These are phyloP conservation scores for Pythium graminicola DNA, from an alignment of 352 stramenopile species.

Conservation along the genomic window DNA sequence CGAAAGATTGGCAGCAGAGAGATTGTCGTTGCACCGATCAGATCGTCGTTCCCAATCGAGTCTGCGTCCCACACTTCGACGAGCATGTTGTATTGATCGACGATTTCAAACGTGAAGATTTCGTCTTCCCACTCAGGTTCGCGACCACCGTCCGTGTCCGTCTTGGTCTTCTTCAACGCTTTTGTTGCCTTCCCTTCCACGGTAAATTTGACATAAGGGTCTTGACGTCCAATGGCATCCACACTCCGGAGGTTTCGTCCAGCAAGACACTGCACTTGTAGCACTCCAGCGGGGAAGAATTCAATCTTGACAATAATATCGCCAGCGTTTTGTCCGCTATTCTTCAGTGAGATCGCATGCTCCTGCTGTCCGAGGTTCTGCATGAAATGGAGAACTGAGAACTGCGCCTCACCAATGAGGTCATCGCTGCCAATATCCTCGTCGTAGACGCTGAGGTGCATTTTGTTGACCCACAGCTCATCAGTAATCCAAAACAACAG, in stretches of 20 bases:
- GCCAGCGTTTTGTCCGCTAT: slow-evolving; percentile 57
- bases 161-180: slow-evolving; percentile 77
- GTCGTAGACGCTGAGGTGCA: slow-evolving; percentile 75
- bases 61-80: slow-evolving; percentile 92
- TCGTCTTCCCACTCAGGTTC: slow-evolving; percentile 84
- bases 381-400: slow-evolving; percentile 77
- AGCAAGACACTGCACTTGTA: slow-evolving; percentile 54
- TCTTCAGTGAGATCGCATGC: slow-evolving; percentile 52
- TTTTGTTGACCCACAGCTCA: slow-evolving; percentile 83
- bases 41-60: slow-evolving; percentile 81
- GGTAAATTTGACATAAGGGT: slow-evolving; percentile 77
- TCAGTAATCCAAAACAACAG: slow-evolving; percentile 88
- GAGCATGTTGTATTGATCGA: slow-evolving; percentile 89
- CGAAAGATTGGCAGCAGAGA: slow-evolving; percentile 88
- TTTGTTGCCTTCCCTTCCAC: slow-evolving; percentile 68
- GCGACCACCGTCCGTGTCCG: slow-evolving; percentile 75
- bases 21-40: slow-evolving; percentile 80
- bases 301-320: slow-evolving; percentile 72
- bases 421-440: slow-evolving; percentile 88
- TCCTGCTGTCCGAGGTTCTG: slow-evolving; percentile 36
- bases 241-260: slow-evolving; percentile 64
- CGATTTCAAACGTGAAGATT: slow-evolving; percentile 81
- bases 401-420: slow-evolving; percentile 72
- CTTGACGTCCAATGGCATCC: slow-evolving; percentile 63
- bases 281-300: slow-evolving; percentile 73